Percentiles rank a stretch among this genome's conserved stretches.
Conservation (phyloP, 2,329 filamentous ascomycete genomes). For the Epichloe amarillans region DNA sequence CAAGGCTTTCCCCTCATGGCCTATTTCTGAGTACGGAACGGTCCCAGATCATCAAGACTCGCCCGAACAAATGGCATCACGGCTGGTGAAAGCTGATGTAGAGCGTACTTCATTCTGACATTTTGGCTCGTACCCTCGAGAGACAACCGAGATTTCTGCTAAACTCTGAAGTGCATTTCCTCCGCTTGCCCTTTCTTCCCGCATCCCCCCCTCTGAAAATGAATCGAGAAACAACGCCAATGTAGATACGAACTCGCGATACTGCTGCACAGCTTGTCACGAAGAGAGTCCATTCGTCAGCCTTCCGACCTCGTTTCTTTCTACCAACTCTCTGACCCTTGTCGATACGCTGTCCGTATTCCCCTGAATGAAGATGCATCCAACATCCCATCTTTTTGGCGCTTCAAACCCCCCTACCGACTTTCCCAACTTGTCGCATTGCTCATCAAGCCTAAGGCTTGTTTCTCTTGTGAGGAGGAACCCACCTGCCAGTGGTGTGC, state of each 20-base stretch:
- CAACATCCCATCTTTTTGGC: not conserved
- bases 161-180: slow-evolving; percentile 24
- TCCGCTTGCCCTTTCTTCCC: not conserved
- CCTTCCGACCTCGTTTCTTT: not conserved
- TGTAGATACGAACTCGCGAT: not conserved
- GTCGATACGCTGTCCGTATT: not conserved
- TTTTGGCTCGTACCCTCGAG: slow-evolving; percentile 15
- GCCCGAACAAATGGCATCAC: too few species aligned
- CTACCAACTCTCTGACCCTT: not conserved
- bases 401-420: not conserved
- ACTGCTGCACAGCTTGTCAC: not conserved
- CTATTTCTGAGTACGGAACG: too few species aligned
- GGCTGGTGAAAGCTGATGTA: not conserved
- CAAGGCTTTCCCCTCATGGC: too few species aligned
- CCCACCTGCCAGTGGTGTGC: slow-evolving; percentile 44
- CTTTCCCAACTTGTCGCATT: not conserved
- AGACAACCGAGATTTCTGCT: slow-evolving; percentile 18
- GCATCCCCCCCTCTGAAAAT: not conserved
- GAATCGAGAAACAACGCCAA: not conserved
- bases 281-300: not conserved
- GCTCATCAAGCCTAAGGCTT: slow-evolving; percentile 11
- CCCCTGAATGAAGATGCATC: not conserved
- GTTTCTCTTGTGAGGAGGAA: slow-evolving; percentile 34
- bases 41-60: too few species aligned
- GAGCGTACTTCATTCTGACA: slow-evolving; percentile 13